Conservation (phyloP, 208 protist genomes). For the Leptomonas seymouri region DNA sequence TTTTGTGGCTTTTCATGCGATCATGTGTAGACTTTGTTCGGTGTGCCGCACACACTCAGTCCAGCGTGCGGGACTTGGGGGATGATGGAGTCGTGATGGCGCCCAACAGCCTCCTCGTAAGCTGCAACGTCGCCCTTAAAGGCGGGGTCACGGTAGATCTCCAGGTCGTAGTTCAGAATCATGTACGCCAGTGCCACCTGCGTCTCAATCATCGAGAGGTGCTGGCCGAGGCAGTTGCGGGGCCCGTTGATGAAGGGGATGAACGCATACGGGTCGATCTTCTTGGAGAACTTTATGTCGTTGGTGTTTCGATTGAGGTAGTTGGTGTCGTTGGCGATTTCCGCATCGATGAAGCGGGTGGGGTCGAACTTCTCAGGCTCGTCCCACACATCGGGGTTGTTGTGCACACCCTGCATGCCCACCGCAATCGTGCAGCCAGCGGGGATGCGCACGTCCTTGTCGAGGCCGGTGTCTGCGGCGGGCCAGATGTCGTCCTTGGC, state of each 20-base stretch:
- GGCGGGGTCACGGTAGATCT: conserved; percentile 47
- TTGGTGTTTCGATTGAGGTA: conserved; percentile 35
- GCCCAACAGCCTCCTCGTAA: conserved; percentile 65
- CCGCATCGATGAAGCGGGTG: conserved; percentile 79
- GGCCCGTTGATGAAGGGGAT: conserved; percentile 94
- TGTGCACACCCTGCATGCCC: conserved; percentile 83
- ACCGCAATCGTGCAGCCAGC: conserved; percentile 78
- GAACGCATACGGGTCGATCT: conserved; percentile 88
- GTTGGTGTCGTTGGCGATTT: conserved; percentile 83
- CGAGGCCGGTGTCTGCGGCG: conserved; percentile 76
- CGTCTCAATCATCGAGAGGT: conserved; percentile 90
- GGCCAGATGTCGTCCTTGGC: conserved; percentile 77
- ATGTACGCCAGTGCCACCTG: conserved; percentile 81
- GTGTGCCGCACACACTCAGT: conserved; percentile 61
- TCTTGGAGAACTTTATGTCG: conserved; percentile 55
- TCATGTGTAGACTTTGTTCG: conserved; percentile 28
- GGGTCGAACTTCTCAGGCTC: conserved; percentile 81
- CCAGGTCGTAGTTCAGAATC: conserved; percentile 73
- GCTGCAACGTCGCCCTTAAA: conserved; percentile 29
- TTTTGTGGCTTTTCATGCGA: conserved; percentile 15
- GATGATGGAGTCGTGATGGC: conserved; percentile 83
- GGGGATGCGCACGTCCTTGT: conserved; percentile 71
- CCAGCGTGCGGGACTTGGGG: conserved; percentile 83
- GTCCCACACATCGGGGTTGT: conserved; percentile 79
- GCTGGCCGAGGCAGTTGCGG: conserved; percentile 93